A percentile compares a stretch with the other conserved stretches of the same genome.
Conservation (phyloP, 805 yeast genomes). For the Wickerhamiella nectarea region DNA sequence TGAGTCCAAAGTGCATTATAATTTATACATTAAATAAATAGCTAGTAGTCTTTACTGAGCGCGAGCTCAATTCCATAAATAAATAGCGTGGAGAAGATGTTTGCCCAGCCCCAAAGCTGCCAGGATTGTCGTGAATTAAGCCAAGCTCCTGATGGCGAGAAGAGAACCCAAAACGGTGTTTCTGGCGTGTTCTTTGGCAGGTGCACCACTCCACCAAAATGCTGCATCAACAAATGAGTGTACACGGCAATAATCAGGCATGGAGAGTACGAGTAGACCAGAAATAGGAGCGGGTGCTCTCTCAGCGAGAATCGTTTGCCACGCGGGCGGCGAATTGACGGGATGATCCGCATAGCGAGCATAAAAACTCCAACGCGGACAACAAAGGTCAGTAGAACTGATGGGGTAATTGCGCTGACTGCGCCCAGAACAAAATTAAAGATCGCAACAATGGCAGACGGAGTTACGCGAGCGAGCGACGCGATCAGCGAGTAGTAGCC, state of each 20-base stretch:
- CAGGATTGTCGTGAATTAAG: slow-evolving; percentile 42
- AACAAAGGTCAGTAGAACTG: slow-evolving; percentile 67
- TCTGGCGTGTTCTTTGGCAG: slow-evolving; percentile 8
- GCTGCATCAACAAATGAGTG: slow-evolving; percentile 85
- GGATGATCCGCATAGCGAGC: slow-evolving; percentile 89
- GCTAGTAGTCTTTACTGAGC: slow-evolving; percentile 9
- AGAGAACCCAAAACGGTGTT: slow-evolving; percentile 11
- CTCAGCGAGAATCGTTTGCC: slow-evolving; percentile 7
- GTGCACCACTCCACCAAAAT: slow-evolving; percentile 26
- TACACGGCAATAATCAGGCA: slow-evolving; percentile 90
- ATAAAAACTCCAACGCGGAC: slow-evolving; percentile 73
- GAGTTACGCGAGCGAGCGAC: slow-evolving; percentile 28
- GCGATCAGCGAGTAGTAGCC: slow-evolving; percentile 27
- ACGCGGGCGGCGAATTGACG: slow-evolving; percentile 35
- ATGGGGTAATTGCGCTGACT: slow-evolving; percentile 55
- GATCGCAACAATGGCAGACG: slow-evolving; percentile 30
- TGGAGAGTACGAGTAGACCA: slow-evolving; percentile 81
- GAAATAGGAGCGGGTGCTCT: slow-evolving; percentile 16
- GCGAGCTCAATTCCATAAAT: slow-evolving; percentile 68
- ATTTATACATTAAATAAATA: not conserved
- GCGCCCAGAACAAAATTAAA: slow-evolving; percentile 36
- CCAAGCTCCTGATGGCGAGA: slow-evolving; percentile 22
- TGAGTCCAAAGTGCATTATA: no score
- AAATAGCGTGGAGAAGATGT: slow-evolving; percentile 66
- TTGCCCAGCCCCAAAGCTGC: slow-evolving; percentile 97